phyloP scores from a whole-genome alignment of 1,284 basidiomycete species.

The Ganoderma lucidum region DNA sequence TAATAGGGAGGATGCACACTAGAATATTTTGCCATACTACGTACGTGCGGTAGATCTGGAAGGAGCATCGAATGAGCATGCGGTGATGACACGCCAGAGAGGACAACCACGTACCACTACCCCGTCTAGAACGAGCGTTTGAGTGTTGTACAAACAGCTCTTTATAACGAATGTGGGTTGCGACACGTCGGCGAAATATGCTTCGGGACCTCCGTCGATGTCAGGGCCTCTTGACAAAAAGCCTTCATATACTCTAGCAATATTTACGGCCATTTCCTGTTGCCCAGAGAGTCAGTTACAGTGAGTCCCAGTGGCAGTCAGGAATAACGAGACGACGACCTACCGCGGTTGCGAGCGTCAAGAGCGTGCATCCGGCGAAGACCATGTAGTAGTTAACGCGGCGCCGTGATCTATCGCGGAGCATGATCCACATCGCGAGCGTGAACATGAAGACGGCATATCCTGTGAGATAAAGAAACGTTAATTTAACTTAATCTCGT shows the following conservation, averaged over 20 bases:
- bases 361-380: constrained; percentile 29
- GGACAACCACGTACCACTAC: background rate
- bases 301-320: background rate
- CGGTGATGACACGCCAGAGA: constrained; percentile 15
- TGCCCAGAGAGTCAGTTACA: background rate
- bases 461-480: constrained; percentile 26
- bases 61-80: constrained; percentile 17
- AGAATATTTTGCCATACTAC: constrained; percentile 39
- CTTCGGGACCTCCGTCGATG: constrained; percentile 13
- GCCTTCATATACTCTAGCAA: constrained; percentile 13
- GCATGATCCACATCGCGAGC: constrained; percentile 35
- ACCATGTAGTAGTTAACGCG: constrained; percentile 33
- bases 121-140: constrained; percentile 17
- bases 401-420: constrained; percentile 28
- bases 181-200: constrained; percentile 40
- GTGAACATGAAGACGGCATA: constrained; percentile 41
- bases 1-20: constrained; percentile 37
- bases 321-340: background rate
- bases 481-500: background rate
- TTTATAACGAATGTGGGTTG: constrained; percentile 32
- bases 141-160: constrained; percentile 32
- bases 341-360: constrained; percentile 39
- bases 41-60: constrained; percentile 26
- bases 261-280: constrained; percentile 39
- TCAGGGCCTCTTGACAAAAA: background rate